Base-by-base conservation (phyloP, 345 rosid genomes). In the Alliaria petiolata region DNA sequence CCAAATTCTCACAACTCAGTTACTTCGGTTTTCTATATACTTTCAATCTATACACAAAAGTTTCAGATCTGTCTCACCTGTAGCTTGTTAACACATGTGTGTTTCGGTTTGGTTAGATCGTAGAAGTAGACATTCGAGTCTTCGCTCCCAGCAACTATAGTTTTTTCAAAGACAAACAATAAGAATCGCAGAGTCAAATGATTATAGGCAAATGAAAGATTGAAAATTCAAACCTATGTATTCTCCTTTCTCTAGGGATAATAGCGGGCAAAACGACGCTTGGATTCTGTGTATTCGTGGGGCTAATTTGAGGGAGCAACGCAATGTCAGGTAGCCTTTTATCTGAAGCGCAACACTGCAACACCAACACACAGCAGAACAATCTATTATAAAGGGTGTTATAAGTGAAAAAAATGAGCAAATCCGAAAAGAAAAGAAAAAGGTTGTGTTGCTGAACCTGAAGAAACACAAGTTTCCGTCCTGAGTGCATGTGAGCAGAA, bases 81-180 rank as follows among this genome's bases (percentile, higher is more conserved):
- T 53, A 91, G 85, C 84, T 91, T 91, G 89, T 95, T 95, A 53
- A 95, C 96, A 20, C 95, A 89, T 10, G 96, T 84, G 81, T 91
- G 87, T 78, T 74, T 91, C 10, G 96, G 97, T 66, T 87, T 85
- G 34, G 97, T 91, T 60, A 95, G 78, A 78, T 95, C 95, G 17
- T 95, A 95, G 81, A 95, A 89, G 83, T 89, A 88, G 31, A 95
- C 95, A 47, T 87, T 91, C 8, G 99, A 85, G 86, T 95, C 96
- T 78, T 95, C 97, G 33, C 95, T 87, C 68, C 99, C 96, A 12
- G 91, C 84, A 78, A 95, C 97, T 95, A 75, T 61, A 79, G n/a
- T n/a, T 47, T 69, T 28, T 57, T 38, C 69, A 55, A 58, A 57
- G 20, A 54, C 69, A 56, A n/a, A 55, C 26, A 55, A 54, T 62